Evolutionary conservation across 495 filamentous ascomycete genomes (phyloP), one percentile per base, ranked within the genome.

Genomic region (Pseudevernia furfuracea): DNA sequence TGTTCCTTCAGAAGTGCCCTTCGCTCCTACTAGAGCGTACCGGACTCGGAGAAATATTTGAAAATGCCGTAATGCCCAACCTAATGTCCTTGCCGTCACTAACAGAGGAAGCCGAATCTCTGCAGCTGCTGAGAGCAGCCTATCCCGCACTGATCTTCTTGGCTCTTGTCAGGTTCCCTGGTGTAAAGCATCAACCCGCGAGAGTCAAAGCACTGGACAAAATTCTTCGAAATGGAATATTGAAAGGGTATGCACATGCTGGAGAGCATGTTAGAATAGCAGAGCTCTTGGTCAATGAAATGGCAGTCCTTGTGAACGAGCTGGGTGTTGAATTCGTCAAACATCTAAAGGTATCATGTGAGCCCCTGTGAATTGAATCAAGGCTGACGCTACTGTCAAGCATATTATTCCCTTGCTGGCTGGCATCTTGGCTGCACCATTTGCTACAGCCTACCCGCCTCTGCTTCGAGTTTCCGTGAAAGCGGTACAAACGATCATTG

Each of bases 1-100:
- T 75, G 0, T 83, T 97, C 53, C 81, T 96, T 30, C 34, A 69
- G 19, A 60, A 41, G 21, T 74, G 75, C 10, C 82, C 85, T 19
- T 77, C 77, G 9, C 71, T 74, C 36, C 79, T 89, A 4, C 81
- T 98, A 23, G 71, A 71, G 12, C 82, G 84, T 38, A 93, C 90
- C 0, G 93, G 93, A 2, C 80, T 98, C 0, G 84, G 79, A 4
- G 80, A 85, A 0, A 87, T 98, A 30, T 89, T 98, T 68, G 85
- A 90, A 71, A 85, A 91, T 39, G 87, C 90, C 15, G 73, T 96
- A 15, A 81, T 85, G 64, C 90, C 91, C 1, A 85, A 82, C 32
- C 78, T 96, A 2, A 77, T 84, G 19, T 89, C 83, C 63, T 80
- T 97, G 1, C 94, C 94, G 10, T 84, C 81, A 41, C 78, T 96